phyloP scores from a whole-genome alignment of 2,329 filamentous ascomycete species.

The Trichoderma endophyticum region DNA sequence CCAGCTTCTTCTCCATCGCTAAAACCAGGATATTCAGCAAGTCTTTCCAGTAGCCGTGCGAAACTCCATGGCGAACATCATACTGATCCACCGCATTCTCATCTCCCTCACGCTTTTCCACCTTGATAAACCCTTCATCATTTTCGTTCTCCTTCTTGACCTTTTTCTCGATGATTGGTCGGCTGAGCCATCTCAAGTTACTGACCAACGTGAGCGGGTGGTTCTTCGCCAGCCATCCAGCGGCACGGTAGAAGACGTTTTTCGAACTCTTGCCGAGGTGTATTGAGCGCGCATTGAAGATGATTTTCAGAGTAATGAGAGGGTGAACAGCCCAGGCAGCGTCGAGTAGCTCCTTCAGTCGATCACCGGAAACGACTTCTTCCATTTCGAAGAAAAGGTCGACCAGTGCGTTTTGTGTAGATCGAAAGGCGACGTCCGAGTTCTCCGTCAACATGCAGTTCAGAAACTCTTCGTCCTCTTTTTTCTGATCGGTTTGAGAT shows the following conservation, averaged over 20 bases:
- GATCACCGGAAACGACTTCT: conserved; percentile 35
- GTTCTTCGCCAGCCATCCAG: conserved; percentile 54
- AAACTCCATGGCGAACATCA: conserved; percentile 46
- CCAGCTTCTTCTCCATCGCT: conserved; percentile 46
- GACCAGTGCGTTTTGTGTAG: conserved; percentile 45
- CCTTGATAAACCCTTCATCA: conserved; percentile 29
- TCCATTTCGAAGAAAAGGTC: conserved; percentile 55
- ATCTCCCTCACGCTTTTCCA: conserved; percentile 30
- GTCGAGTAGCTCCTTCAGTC: conserved; percentile 42
- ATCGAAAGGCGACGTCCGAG: conserved; percentile 45
- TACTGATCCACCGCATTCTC: conserved; percentile 37
- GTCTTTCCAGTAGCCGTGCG: conserved; percentile 63
- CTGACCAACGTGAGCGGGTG: conserved; percentile 53
- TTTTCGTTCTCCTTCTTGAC: conserved; percentile 37
- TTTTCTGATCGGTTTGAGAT: conserved; percentile 27
- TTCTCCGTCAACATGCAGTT: conserved; percentile 50
- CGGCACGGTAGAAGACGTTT: conserved; percentile 47
- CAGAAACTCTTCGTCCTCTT: conserved; percentile 29
- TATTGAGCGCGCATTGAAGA: conserved; percentile 60
- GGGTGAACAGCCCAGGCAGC: conserved; percentile 49
- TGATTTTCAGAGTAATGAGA: conserved; percentile 52
- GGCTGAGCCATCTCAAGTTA: conserved; percentile 55
- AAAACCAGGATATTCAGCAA: conserved; percentile 55
- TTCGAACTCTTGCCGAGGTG: conserved; percentile 55
- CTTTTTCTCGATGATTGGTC: conserved; percentile 56